Conservation (phyloP, 495 filamentous ascomycete species). For the Lindgomyces ingoldianus region DNA sequence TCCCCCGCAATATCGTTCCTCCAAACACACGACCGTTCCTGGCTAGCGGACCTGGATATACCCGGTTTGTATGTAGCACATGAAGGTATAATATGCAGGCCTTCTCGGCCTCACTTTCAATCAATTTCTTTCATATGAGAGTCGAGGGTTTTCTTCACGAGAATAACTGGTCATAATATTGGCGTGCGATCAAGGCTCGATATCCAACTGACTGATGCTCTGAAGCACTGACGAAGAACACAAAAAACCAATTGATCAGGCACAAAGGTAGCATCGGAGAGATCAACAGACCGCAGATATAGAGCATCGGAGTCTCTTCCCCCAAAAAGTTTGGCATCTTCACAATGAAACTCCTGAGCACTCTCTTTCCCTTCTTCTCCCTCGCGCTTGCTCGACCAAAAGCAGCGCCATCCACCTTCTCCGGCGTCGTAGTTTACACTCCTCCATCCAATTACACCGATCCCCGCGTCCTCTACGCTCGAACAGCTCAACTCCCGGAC, state of each 20-base stretch:
- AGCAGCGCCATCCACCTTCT: conserved; percentile 35
- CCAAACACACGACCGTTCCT: not conserved
- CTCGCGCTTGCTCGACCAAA: not conserved
- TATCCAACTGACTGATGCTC: no score
- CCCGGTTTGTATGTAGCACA: no score
- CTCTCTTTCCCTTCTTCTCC: conserved; percentile 6
- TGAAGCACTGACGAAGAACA: no score
- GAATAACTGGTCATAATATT: no score
- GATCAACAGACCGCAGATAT: no score
- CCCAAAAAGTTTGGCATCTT: not conserved
- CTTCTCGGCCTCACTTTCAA: no score
- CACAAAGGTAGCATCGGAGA: no score
- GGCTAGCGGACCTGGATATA: not conserved
- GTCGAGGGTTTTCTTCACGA: no score
- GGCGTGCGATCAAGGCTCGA: no score
- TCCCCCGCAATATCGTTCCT: conserved; percentile 18
- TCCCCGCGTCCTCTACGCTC: conserved; percentile 56
- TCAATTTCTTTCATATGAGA: no score
- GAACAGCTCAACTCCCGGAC: conserved; percentile 52
- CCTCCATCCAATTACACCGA: conserved; percentile 51
- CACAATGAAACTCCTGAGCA: conserved; percentile 22
- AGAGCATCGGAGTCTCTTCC: not conserved
- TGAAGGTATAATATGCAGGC: no score
- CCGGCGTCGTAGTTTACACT: conserved; percentile 43
- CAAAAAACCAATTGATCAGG: no score